A percentile compares a stretch with the other conserved stretches of the same genome.
Evolutionary conservation across 495 filamentous ascomycete genomes (phyloP).

Genomic region (Aspergillus bertholletiae): DNA sequence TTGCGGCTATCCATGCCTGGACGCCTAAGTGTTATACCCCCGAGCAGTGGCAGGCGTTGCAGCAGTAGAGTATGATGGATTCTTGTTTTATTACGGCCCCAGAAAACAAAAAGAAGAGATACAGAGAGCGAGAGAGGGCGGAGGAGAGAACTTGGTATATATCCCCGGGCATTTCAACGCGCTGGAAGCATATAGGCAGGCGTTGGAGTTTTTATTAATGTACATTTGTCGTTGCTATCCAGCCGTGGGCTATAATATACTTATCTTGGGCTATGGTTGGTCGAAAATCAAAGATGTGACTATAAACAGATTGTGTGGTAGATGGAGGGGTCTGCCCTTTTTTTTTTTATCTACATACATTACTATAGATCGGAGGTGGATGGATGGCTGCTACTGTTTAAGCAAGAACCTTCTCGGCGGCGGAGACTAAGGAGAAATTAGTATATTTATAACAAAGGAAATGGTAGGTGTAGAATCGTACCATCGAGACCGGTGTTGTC

Average conservation of each 20-base stretch:
- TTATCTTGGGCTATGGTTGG: slow-evolving; percentile 2
- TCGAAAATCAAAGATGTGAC: slow-evolving; percentile 8
- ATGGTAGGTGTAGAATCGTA: slow-evolving; percentile 31
- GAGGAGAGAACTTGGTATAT: slow-evolving; percentile 10
- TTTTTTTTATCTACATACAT: neutral
- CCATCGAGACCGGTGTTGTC: slow-evolving; percentile 89
- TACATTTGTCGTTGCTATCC: slow-evolving; percentile 13
- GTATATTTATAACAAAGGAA: neutral
- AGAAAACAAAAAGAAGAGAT: too few species aligned
- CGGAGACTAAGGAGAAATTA: slow-evolving; percentile 45
- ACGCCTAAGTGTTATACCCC: slow-evolving; percentile 94
- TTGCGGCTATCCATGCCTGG: slow-evolving; percentile 97
- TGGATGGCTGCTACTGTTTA: slow-evolving; percentile 33
- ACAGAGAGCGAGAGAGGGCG: neutral
- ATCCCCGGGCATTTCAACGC: slow-evolving; percentile 9
- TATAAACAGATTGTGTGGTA: slow-evolving; percentile 9
- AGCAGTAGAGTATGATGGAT: slow-evolving; percentile 26
- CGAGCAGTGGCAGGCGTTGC: slow-evolving; percentile 82
- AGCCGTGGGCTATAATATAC: neutral
- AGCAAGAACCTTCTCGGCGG: slow-evolving; percentile 70
- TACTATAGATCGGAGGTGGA: too few species aligned
- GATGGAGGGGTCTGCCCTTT: neutral
- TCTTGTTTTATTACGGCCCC: neutral
- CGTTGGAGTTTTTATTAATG: slow-evolving; percentile 18
- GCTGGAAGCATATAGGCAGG: slow-evolving; percentile 12